Evolutionary conservation across 495 filamentous ascomycete species (phyloP).

Genomic region (Daldinia grandis): DNA sequence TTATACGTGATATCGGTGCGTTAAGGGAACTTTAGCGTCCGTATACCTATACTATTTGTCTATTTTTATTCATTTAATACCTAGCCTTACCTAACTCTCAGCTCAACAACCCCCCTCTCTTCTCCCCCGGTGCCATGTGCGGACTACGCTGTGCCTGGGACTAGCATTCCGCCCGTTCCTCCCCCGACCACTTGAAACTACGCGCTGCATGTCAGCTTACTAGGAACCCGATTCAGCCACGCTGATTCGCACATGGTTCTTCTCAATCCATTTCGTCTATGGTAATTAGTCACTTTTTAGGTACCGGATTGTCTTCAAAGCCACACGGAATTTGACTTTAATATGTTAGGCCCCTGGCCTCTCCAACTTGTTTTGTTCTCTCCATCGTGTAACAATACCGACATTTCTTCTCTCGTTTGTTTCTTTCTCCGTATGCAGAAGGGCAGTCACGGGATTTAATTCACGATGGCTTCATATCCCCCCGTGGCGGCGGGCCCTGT

Average conservation of each 20-base stretch:
- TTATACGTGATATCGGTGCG: background rate
- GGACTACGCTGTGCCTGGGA: background rate
- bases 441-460: background rate
- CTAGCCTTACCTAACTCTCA: slow-evolving; percentile 1
- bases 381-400: background rate
- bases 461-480: background rate
- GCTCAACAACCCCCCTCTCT: background rate
- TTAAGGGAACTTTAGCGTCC: background rate
- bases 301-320: background rate
- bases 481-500: background rate
- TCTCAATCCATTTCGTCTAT: background rate
- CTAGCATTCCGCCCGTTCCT: background rate
- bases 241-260: background rate
- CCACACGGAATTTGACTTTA: background rate
- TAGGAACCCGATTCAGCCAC: slow-evolving; percentile 1
- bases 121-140: background rate
- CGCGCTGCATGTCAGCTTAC: slow-evolving; percentile 2
- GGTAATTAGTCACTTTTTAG: background rate
- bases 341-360: background rate
- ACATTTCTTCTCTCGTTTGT: background rate
- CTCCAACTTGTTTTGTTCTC: background rate
- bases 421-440: background rate
- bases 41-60: background rate
- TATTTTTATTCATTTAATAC: background rate
- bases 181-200: slow-evolving; percentile 3